Evolutionary conservation across 257 asterid species (phyloP).

Genomic region (Rhazya stricta): DNA sequence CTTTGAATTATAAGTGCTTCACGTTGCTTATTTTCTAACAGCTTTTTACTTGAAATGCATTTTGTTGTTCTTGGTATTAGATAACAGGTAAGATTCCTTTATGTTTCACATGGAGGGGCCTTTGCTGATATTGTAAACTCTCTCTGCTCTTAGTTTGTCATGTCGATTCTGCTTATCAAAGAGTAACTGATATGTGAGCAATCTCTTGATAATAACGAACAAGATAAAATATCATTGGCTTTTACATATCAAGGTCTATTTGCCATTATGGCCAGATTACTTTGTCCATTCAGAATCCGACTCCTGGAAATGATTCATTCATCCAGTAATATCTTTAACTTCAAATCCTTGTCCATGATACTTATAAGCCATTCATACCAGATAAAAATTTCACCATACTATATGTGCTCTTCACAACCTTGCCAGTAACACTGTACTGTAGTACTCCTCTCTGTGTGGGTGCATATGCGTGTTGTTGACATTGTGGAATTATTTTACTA

Average conservation of each 20-base stretch:
- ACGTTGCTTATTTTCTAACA: background rate
- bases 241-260: background rate
- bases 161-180: background rate
- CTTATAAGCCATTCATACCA: background rate
- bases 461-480: background rate
- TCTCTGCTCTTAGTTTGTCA: background rate
- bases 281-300: background rate
- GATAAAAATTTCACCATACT: background rate
- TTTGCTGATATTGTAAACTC: background rate
- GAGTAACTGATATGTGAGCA: background rate
- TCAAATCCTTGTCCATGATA: background rate
- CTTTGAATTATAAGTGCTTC: background rate
- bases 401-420: background rate
- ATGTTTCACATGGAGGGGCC: background rate
- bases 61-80: background rate
- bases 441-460: background rate
- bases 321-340: background rate
- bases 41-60: background rate
- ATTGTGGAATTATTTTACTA: background rate
- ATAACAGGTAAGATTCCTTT: background rate
- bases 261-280: background rate
- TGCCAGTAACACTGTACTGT: background rate
- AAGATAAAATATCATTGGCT: background rate
- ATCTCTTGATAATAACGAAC: background rate
- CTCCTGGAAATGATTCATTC: background rate